phyloP scores from a whole-genome alignment of 2,329 filamentous ascomycete species.

The Corinectria fuckeliana region DNA sequence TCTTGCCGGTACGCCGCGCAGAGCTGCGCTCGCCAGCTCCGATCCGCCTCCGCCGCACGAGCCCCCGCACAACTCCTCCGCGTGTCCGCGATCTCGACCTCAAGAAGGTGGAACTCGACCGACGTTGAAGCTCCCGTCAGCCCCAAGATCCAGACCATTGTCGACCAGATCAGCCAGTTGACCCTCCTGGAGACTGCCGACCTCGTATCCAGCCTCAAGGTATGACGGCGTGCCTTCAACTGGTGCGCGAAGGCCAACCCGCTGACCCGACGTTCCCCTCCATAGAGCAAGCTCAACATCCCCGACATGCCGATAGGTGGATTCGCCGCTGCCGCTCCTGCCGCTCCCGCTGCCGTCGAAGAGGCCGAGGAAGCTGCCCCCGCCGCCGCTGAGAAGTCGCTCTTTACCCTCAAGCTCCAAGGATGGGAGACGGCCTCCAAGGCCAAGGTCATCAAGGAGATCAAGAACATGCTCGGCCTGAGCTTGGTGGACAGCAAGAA shows the following conservation, averaged over 20 bases:
- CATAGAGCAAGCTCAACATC: slow-evolving; percentile 90
- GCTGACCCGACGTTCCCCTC: slow-evolving; percentile 23
- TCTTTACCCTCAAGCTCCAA: slow-evolving; percentile 95
- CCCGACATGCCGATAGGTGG: slow-evolving; percentile 95
- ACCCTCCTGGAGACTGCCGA: slow-evolving; percentile 97
- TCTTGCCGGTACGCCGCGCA: slow-evolving; percentile 69
- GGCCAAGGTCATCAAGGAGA: slow-evolving; percentile 99
- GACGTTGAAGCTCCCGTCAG: slow-evolving; percentile 70
- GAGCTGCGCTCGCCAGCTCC: slow-evolving; percentile 69
- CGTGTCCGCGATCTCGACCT: slow-evolving; percentile 51
- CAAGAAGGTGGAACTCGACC: slow-evolving; percentile 88
- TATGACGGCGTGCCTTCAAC: slow-evolving; percentile 49
- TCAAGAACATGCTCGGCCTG: slow-evolving; percentile 94
- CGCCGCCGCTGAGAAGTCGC: slow-evolving; percentile 90
- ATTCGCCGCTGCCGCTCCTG: slow-evolving; percentile 75
- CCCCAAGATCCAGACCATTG: slow-evolving; percentile 93
- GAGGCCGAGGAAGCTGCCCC: slow-evolving; percentile 90
- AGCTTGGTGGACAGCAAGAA: slow-evolving; percentile 99
- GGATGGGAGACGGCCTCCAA: slow-evolving; percentile 88
- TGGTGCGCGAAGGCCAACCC: slow-evolving; percentile 3
- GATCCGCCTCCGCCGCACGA: slow-evolving; percentile 55
- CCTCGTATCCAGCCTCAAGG: slow-evolving; percentile 93
- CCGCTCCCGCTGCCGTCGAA: slow-evolving; percentile 69
- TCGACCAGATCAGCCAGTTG: slow-evolving; percentile 98
- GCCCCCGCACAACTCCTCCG: slow-evolving; percentile 56